Conservation (phyloP, 768 basidiomycete species). For the Agrocybe chaxingu region DNA sequence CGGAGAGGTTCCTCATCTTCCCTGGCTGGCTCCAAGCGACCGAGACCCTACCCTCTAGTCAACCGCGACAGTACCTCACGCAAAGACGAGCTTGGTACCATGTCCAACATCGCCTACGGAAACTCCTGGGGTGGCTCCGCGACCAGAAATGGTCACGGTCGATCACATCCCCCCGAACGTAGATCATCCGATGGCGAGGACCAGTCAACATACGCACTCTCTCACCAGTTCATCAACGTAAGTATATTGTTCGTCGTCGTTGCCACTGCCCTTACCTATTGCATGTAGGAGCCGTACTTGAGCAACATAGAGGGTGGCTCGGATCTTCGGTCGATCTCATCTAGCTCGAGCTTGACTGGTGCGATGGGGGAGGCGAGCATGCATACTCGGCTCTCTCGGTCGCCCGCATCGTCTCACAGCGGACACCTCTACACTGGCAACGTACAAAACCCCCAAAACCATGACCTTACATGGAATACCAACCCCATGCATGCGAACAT, state of each 20-base stretch:
- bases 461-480: conserved; percentile 16
- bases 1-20: conserved; percentile 28
- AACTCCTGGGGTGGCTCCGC: conserved; percentile 25
- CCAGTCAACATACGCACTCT: conserved; percentile 25
- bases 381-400: conserved; percentile 19
- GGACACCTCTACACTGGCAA: conserved; percentile 17
- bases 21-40: conserved; percentile 31
- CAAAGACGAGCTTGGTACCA: conserved; percentile 28
- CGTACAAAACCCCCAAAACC: conserved; percentile 13
- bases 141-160: conserved; percentile 27
- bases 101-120: conserved; percentile 33
- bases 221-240: conserved; percentile 35
- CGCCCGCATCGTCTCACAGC: conserved; percentile 16
- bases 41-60: conserved; percentile 33
- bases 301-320: conserved; percentile 21
- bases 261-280: conserved; percentile 2
- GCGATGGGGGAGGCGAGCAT: conserved; percentile 53
- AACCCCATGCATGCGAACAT: conserved; percentile 17
- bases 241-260: not conserved
- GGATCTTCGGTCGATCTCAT: conserved; percentile 30
- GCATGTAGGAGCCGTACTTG: conserved; percentile 26
- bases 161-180: conserved; percentile 30
- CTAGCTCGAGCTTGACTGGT: conserved; percentile 52
- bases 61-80: conserved; percentile 25
- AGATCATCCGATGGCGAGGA: conserved; percentile 37